These are phyloP conservation scores for Coemansia sp. DNA, from an alignment of 371 early-diverging fungal species.

Conservation along the genomic window DNA sequence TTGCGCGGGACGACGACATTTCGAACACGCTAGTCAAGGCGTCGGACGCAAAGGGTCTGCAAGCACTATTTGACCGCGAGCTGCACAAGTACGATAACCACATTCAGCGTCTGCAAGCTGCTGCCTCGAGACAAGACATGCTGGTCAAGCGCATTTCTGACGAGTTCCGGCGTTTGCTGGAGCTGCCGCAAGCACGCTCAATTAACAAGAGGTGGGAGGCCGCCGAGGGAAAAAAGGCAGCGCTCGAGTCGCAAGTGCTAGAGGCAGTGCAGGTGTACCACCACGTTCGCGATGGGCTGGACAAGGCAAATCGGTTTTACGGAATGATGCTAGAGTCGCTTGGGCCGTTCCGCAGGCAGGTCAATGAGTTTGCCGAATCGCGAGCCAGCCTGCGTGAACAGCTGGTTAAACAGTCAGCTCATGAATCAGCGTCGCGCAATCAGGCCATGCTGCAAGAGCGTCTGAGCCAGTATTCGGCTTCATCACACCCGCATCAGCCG, in stretches of 20 bases:
- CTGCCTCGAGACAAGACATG: conserved; percentile 73
- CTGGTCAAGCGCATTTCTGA: conserved; percentile 71
- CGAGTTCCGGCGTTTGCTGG: conserved; percentile 74
- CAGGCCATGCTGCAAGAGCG: conserved; percentile 73
- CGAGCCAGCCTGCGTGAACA: conserved; percentile 68
- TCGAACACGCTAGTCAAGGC: conserved; percentile 68
- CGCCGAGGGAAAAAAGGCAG: conserved; percentile 62
- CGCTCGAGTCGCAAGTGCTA: conserved; percentile 58
- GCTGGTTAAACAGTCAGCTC: conserved; percentile 61
- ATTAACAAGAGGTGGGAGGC: conserved; percentile 68
- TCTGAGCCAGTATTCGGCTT: conserved; percentile 58
- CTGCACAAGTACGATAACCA: conserved; percentile 85
- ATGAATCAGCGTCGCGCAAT: conserved; percentile 63
- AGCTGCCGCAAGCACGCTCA: conserved; percentile 66
- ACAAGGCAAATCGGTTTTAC: conserved; percentile 79
- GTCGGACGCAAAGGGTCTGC: conserved; percentile 44
- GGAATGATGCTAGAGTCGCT: conserved; percentile 66
- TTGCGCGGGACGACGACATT: conserved; percentile 85
- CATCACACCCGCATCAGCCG: conserved; percentile 16
- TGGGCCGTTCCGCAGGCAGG: conserved; percentile 59
- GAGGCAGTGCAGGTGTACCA: conserved; percentile 60
- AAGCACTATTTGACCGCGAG: conserved; percentile 84
- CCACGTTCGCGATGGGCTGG: conserved; percentile 68
- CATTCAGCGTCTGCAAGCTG: conserved; percentile 69
- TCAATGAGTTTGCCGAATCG: conserved; percentile 64